Base-by-base conservation (phyloP, 169 alveolate species). In the Eimeria falciformis region DNA sequence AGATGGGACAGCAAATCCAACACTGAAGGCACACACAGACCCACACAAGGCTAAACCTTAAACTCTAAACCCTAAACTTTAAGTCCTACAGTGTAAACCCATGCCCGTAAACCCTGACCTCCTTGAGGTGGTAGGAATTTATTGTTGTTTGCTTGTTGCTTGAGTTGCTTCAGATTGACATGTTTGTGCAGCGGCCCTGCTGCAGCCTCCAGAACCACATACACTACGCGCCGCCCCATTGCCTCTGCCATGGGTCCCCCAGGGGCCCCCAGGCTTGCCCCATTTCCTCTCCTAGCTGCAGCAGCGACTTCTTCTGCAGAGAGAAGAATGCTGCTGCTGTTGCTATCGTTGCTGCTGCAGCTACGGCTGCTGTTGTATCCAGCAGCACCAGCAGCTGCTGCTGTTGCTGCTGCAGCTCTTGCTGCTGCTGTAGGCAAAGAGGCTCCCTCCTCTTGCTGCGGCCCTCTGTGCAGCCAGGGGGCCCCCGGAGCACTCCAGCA, bases 101-200 rank as follows among this genome's bases (percentile, higher is more conserved):
- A 25, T 25, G 27, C n/a, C 77, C 77, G 46, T 25, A 66, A 40
- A 33, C 56, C 82, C 82, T 71, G 2, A 71, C 82, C 82, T 71
- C 82, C 82, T 71, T 71, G 82, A 2, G 82, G 82, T 3, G 82
- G 82, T 2, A 37, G 18, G 29, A 71, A 71, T 2, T 27, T 5
- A 4, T 37, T 40, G 5, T 6, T 40, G 6, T 11, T 17, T 4
- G 50, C 29, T 33, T 71, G 82, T 56, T 40, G 82, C 82, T 71
- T 2, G 29, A 71, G 56, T 23, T 71, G 53, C 82, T 71, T 27
- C 56, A 71, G 56, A 23, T 71, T 71, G 6, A 71, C 50, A 12
- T 71, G 82, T 40, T 71, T 71, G 50, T 71, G 56, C 21, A 71
- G 56, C 2, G 82, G 82, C n/a, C 82, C 82, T 71, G 82, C 82